phyloP scores from a whole-genome alignment of 1,284 basidiomycete genomes.

The Phlebopus sp. region DNA sequence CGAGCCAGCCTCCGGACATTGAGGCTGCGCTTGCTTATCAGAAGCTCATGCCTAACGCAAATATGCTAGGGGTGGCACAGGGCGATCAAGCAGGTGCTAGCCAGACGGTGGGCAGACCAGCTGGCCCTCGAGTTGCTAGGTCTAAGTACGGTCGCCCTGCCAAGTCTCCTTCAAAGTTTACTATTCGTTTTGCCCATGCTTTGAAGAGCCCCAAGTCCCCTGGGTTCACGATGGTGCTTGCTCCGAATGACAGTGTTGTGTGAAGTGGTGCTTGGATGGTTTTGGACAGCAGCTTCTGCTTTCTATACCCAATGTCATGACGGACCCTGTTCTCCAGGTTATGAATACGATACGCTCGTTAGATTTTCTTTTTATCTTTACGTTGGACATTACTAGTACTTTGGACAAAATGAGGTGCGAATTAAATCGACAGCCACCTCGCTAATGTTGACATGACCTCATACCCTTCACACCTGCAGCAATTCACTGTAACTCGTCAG shows the following conservation, averaged over 20 bases:
- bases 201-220: slow-evolving; percentile 5
- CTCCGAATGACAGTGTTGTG: slow-evolving; percentile 7
- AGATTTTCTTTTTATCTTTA: background rate
- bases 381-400: no score
- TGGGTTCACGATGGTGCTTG: background rate
- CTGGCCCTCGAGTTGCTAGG: slow-evolving; percentile 1
- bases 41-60: background rate
- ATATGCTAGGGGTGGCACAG: background rate
- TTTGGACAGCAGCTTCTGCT: background rate
- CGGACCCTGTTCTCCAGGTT: background rate
- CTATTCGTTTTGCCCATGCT: slow-evolving; percentile 5
- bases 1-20: slow-evolving; percentile 4
- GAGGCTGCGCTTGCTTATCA: slow-evolving; percentile 6
- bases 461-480: background rate
- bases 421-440: background rate
- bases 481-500: slow-evolving; percentile 1
- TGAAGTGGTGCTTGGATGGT: background rate
- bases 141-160: slow-evolving; percentile 4
- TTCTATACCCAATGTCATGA: background rate
- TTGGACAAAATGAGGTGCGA: no score
- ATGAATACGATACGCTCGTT: background rate
- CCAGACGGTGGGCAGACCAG: slow-evolving; percentile 1
- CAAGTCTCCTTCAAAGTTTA: slow-evolving; percentile 3
- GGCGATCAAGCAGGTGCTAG: background rate
- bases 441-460: background rate